Evolutionary conservation across 1,139 yeast genomes (phyloP).

Genomic region (Suhomyces choctaworum): DNA sequence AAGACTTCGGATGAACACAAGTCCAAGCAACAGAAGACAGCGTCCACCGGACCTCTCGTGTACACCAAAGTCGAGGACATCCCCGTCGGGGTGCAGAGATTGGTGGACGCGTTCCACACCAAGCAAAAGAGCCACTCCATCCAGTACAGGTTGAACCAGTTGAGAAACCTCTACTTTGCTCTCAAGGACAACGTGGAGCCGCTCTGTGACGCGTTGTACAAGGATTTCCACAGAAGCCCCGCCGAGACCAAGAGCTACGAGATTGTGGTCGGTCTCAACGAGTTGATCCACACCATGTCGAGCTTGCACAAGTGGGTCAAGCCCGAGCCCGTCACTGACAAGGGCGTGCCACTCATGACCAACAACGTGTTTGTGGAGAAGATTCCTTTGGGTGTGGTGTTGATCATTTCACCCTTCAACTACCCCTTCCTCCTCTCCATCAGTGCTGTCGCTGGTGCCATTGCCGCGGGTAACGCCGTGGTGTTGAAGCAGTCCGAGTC

Average conservation of each 20-base stretch:
- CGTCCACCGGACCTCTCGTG: constrained; percentile 8
- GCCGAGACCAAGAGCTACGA: constrained; percentile 67
- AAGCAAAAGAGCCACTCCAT: constrained; percentile 54
- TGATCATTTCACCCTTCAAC: constrained; percentile 83
- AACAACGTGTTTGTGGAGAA: constrained; percentile 56
- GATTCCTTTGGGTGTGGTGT: constrained; percentile 74
- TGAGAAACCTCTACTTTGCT: constrained; percentile 68
- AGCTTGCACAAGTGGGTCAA: constrained; percentile 63
- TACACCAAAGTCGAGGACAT: constrained; percentile 56
- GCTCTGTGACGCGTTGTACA: constrained; percentile 56
- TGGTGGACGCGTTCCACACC: constrained; percentile 46
- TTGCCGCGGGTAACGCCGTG: constrained; percentile 86
- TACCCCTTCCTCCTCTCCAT: constrained; percentile 72
- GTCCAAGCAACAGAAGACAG: no score
- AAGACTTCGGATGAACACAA: no score
- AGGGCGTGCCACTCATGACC: constrained; percentile 48
- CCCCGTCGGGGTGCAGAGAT: constrained; percentile 43
- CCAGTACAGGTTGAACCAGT: constrained; percentile 58
- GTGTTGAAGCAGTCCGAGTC: constrained; percentile 79
- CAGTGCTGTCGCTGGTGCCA: constrained; percentile 73
- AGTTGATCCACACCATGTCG: constrained; percentile 59
- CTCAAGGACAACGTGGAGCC: constrained; percentile 59
- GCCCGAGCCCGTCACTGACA: constrained; percentile 47
- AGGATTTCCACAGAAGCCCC: constrained; percentile 66
- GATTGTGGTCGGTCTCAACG: constrained; percentile 50